These are phyloP conservation scores for Plasmodium chabaudi DNA, from an alignment of 169 alveolate species.

Conservation along the genomic window DNA sequence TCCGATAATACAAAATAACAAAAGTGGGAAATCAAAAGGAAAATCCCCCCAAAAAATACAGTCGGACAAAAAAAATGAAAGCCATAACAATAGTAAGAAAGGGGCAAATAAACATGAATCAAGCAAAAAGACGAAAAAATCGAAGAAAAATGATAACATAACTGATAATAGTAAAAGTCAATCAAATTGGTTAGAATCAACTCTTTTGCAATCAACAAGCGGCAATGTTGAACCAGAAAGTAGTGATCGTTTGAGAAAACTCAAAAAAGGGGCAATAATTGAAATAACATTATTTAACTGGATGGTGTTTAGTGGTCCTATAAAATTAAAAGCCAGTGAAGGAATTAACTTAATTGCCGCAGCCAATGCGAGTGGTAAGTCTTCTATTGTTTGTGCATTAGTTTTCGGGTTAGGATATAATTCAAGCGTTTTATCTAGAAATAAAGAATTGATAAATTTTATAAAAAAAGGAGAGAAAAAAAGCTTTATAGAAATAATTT, in stretches of 20 bases:
- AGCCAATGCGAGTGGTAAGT: slow-evolving; percentile 84
- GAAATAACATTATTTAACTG: slow-evolving; percentile 80
- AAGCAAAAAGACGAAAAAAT: too few relatives aligned
- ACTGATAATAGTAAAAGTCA: neutral
- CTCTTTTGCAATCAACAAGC: neutral
- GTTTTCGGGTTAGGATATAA: slow-evolving; percentile 83
- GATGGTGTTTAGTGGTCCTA: slow-evolving; percentile 87
- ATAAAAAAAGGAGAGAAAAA: slow-evolving; percentile 79
- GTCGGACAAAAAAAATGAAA: too few relatives aligned
- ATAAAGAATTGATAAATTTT: slow-evolving; percentile 77
- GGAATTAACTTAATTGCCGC: slow-evolving; percentile 86
- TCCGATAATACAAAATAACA: too few relatives aligned
- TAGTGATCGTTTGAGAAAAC: neutral
- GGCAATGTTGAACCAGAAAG: neutral
- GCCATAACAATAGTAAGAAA: too few relatives aligned
- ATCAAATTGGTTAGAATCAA: neutral
- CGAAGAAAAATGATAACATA: neutral
- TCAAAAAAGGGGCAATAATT: slow-evolving; percentile 47
- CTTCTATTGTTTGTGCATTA: slow-evolving; percentile 84
- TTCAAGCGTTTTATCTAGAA: slow-evolving; percentile 77
- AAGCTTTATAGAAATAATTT: slow-evolving; percentile 53
- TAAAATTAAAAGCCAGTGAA: slow-evolving; percentile 75
- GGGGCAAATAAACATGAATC: too few relatives aligned
- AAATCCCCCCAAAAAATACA: too few relatives aligned
- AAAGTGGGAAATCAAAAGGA: too few relatives aligned